A percentile compares a stretch with the other conserved stretches of the same genome.
Conservation (phyloP, 768 basidiomycete genomes). For the Tulasnella calospora region DNA sequence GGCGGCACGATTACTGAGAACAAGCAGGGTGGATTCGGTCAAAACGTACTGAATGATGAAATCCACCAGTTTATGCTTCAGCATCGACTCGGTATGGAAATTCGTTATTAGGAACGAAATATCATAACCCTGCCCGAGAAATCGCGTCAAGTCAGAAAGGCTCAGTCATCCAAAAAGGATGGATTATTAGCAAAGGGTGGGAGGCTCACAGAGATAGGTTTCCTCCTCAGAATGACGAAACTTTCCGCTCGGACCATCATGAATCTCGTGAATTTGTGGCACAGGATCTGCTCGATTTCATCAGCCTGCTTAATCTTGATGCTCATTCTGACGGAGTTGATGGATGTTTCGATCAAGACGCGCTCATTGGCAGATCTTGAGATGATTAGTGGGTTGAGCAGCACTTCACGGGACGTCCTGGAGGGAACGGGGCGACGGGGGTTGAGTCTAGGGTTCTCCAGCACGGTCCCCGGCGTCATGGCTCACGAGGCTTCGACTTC, state of each 20-base stretch:
- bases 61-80: slow-evolving; percentile 99
- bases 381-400: slow-evolving; percentile 88
- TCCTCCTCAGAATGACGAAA: slow-evolving; percentile 92
- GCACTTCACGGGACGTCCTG: slow-evolving; percentile 88
- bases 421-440: neutral
- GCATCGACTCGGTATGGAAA: slow-evolving; percentile 94
- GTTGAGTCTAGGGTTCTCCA: neutral
- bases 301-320: slow-evolving; percentile 99
- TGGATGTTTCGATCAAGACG: slow-evolving; percentile 92
- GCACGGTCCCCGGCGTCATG: neutral
- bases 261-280: slow-evolving; percentile 97
- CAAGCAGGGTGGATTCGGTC: too few relatives aligned
- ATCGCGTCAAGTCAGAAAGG: slow-evolving; percentile 17
- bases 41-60: slow-evolving; percentile 90
- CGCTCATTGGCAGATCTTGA: slow-evolving; percentile 96
- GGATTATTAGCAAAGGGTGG: neutral
- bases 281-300: slow-evolving; percentile 94
- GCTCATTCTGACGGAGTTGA: slow-evolving; percentile 94
- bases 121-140: slow-evolving; percentile 77
- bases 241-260: slow-evolving; percentile 99
- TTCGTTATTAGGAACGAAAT: slow-evolving; percentile 98
- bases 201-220: slow-evolving; percentile 72
- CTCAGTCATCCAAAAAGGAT: neutral
- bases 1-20: neutral
- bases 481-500: slow-evolving; percentile 82